Conservation (phyloP, 2,329 filamentous ascomycete species). For the Lasiodiplodia sp. region DNA sequence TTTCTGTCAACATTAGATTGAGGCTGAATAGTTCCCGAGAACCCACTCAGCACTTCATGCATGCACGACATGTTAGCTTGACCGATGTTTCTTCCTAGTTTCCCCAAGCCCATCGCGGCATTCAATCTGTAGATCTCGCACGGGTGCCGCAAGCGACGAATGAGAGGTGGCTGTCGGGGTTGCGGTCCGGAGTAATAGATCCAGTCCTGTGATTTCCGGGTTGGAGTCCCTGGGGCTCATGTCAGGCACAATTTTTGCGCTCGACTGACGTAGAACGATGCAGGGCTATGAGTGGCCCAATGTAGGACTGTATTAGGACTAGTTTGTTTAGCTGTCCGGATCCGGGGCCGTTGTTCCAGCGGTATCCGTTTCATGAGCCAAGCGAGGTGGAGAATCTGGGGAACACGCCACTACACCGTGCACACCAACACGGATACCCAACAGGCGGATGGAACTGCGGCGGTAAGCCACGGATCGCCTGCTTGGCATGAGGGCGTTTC, state of each 20-base stretch:
- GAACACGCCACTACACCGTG: conserved; percentile 10
- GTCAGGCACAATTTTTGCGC: background rate
- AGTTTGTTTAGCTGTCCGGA: conserved; percentile 4
- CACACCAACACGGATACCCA: background rate
- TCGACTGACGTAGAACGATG: conserved; percentile 18
- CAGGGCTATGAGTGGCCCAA: conserved; percentile 2
- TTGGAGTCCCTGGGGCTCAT: conserved; percentile 19
- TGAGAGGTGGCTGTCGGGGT: background rate
- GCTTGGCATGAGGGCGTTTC: background rate
- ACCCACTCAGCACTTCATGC: conserved; percentile 16
- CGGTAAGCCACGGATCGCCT: conserved; percentile 14
- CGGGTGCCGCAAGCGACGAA: background rate
- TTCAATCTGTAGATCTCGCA: conserved; percentile 15
- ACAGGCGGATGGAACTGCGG: background rate
- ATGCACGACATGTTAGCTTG: conserved; percentile 17
- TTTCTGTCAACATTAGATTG: background rate
- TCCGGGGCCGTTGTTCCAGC: conserved; percentile 15
- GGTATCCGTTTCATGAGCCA: conserved; percentile 26
- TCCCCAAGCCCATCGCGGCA: conserved; percentile 1
- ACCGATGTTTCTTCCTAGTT: conserved; percentile 1
- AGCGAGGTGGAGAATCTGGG: conserved; percentile 27
- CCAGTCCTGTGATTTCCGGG: conserved; percentile 28
- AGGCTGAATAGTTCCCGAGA: conserved; percentile 7
- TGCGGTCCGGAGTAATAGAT: conserved; percentile 16
- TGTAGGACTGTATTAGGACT: background rate